Base-by-base conservation (phyloP, 257 asterid genomes). In the Petunia axillaris region DNA sequence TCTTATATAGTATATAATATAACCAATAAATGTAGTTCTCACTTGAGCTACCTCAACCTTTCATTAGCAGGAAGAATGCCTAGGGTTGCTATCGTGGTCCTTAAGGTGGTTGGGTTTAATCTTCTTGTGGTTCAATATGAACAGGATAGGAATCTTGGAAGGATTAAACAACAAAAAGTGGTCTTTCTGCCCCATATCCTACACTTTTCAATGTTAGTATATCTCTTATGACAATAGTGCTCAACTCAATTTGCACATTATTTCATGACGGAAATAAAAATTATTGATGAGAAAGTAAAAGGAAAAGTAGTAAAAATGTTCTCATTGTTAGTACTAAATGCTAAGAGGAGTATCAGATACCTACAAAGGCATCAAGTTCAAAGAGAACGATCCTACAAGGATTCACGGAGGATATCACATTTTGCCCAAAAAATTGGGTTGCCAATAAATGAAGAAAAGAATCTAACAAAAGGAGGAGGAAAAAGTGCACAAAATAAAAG, bases 401-500 rank as follows among this genome's bases (percentile, higher is more conserved):
- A 82, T 83, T 50, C 85, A 55, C 4, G 8, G 5, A 13, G 64
- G 79, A 65, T 75, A 73, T 75, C 37, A 44, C 57, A 64, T 77
- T 74, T 78, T 81, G n/a, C 63, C 80, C 66, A 64, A 81, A 77
- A 36, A 66, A 55, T 10, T 43, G 3, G 10, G 79, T 25, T 9
- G 44, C 11, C 80, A 76, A 81, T 62, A 43, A 59, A 76, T n/a
- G 44, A 78, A 41, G 73, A 67, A 75, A 81, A 81, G 77, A 76
- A 78, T 79, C 83, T 41, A 44, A 25, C 1, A 3, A 65, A 53
- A 35, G 52, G 58, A 58, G 35, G 16, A 39, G 16, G 44, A 80
- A 54, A 57, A 37, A 43, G 13, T 52, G 9, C 41, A 44, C 16
- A 58, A 16, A 16, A 43, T 13, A 37, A 37, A 39, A 63, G 55